These are phyloP conservation scores for Ustilago esculenta DNA, from an alignment of 1,284 basidiomycete genomes.

Conservation along the genomic window DNA sequence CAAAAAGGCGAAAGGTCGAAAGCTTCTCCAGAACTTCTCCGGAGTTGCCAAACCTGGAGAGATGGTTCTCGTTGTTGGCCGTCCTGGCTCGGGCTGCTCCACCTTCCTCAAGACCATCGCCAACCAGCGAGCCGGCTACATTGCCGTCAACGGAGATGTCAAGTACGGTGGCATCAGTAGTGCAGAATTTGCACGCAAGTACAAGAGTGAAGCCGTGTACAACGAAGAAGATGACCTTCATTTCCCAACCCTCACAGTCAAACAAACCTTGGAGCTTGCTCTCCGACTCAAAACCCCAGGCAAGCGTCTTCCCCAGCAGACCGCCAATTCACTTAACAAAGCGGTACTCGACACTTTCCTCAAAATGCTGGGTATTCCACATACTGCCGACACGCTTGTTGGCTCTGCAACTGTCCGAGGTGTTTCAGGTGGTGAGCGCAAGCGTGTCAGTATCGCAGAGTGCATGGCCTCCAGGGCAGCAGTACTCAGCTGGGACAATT, in stretches of 20 bases:
- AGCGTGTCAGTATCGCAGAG: conserved; percentile 79
- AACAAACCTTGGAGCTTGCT: conserved; percentile 55
- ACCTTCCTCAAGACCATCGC: conserved; percentile 79
- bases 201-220: conserved; percentile 84
- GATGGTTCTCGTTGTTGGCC: conserved; percentile 74
- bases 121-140: conserved; percentile 75
- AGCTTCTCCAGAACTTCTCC: conserved; percentile 48
- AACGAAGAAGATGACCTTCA: conserved; percentile 79
- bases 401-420: conserved; percentile 80
- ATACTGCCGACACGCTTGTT: conserved; percentile 78
- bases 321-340: conserved; percentile 70
- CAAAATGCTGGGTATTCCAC: conserved; percentile 79
- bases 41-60: conserved; percentile 57
- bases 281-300: conserved; percentile 48
- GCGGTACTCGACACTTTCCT: conserved; percentile 71
- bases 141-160: conserved; percentile 72
- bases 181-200: conserved; percentile 70
- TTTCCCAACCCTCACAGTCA: conserved; percentile 78
- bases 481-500: conserved; percentile 78
- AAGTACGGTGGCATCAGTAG: conserved; percentile 75
- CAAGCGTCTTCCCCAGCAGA: conserved; percentile 69
- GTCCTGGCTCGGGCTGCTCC: conserved; percentile 80
- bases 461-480: conserved; percentile 72
- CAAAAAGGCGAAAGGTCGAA: conserved; percentile 32
- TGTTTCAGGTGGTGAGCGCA: conserved; percentile 73